Conservation (phyloP, 2,329 filamentous ascomycete species). For the Aspergillus versicolor region DNA sequence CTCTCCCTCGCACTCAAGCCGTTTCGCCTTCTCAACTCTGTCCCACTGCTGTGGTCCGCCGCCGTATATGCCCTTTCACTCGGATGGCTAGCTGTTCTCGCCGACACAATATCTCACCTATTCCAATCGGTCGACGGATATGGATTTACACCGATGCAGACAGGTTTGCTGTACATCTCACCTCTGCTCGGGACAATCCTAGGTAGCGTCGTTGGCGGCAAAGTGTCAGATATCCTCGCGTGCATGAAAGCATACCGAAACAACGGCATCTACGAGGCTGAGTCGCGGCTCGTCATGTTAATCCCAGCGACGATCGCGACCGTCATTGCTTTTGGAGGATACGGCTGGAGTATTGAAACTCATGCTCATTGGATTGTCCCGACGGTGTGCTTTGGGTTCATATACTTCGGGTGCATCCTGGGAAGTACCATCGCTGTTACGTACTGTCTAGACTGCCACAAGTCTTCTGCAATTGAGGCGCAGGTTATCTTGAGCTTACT, state of each 20-base stretch:
- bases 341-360: constrained; percentile 1
- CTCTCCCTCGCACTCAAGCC: neutral
- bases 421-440: neutral
- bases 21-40: neutral
- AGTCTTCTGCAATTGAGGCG: constrained; percentile 1
- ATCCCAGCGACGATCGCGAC: neutral
- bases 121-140: constrained; percentile 1
- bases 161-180: neutral
- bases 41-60: neutral
- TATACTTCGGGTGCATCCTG: constrained; percentile 6
- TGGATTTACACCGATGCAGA: constrained; percentile 3
- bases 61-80: neutral
- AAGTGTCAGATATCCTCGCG: constrained; percentile 2
- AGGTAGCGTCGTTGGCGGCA: constrained; percentile 4
- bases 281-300: neutral
- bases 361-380: constrained; percentile 1
- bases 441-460: constrained; percentile 4
- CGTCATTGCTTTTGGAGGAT: neutral
- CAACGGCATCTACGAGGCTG: constrained; percentile 5
- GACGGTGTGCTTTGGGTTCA: neutral
- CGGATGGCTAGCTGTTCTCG: neutral
- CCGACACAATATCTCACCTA: constrained; percentile 2
- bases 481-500: neutral
- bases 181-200: constrained; percentile 5
- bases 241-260: neutral